Base-by-base conservation (phyloP, 2,329 filamentous ascomycete genomes). In the Penicillium palitans region DNA sequence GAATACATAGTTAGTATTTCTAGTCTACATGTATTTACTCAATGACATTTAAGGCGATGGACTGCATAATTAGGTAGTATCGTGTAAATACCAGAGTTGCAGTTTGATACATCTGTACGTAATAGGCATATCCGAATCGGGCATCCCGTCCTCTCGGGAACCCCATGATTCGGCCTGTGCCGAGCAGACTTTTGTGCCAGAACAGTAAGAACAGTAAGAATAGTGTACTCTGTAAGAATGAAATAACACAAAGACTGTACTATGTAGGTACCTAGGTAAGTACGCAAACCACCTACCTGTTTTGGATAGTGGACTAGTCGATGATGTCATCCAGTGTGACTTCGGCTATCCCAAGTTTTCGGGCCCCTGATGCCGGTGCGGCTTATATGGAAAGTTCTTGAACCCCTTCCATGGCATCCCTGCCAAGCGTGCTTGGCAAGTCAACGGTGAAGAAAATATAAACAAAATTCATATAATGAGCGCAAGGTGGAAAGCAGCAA, bases 121-220 rank as follows among this genome's bases (percentile, higher is more conserved):
- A n/a, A 39, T 33, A 25, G 21, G 44, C 7, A 31, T 35, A 35
- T 51, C 42, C 55, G 52, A 48, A 54, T 54, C 13, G 24, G 55
- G 55, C 35, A 58, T 54, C 41, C 55, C 55, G 48, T 21, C 7
- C 19, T 12, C 45, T 39, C 21, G 47, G 47, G 21, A 40, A 39
- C 29, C 48, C 41, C 47, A 10, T 37, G 21, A 27, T 52, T 57
- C 48, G 54, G 54, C 21, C 13, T 40, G 10, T n/a, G n/a, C 53
- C 46, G 53, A 33, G 31, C 12, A 33, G 31, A 6, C 4, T 33
- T 33, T 33, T 15, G 12, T 13, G 12, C 5, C 2, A 33, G 31
- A 37, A n/a, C 17, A 9, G 35, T 37, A n/a, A 37, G 35, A n/a
- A n/a, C 3, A 17, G 33, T 7, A 17, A 35, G 33, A 35, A 17